Evolutionary conservation across 1,284 basidiomycete genomes (phyloP).

Genomic region (Tilletiaria anomala): DNA sequence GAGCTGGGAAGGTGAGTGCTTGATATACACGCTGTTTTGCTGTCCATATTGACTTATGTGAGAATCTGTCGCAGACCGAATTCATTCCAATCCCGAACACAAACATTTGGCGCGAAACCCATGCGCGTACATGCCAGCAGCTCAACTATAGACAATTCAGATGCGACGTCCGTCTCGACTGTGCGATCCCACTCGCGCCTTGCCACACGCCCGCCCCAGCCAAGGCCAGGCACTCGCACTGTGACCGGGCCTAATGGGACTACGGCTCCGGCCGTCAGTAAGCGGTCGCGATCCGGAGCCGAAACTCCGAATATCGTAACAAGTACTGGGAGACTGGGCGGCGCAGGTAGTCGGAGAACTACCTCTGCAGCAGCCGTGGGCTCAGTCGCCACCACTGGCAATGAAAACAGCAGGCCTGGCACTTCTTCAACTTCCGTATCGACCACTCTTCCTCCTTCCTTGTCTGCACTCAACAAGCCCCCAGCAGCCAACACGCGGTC

Average conservation of each 20-base stretch:
- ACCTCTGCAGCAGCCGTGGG: too few species aligned
- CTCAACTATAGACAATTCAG: neutral
- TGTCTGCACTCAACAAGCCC: neutral
- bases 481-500: too few species aligned
- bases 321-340: slow-evolving; percentile 1
- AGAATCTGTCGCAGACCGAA: too few species aligned
- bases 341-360: too few species aligned
- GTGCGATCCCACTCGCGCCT: neutral
- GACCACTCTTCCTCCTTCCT: neutral
- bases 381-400: neutral
- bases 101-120: slow-evolving; percentile 11
- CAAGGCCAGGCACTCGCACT: neutral
- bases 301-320: neutral
- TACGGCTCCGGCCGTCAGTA: neutral
- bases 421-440: neutral
- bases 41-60: too few species aligned
- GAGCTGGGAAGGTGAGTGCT: too few species aligned
- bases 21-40: too few species aligned
- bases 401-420: neutral
- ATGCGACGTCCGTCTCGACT: neutral
- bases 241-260: neutral
- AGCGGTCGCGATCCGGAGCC: neutral
- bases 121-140: slow-evolving; percentile 5
- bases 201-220: too few species aligned
- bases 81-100: neutral